phyloP scores from a whole-genome alignment of 441 rosid species.

The Adansonia grandidieri region DNA sequence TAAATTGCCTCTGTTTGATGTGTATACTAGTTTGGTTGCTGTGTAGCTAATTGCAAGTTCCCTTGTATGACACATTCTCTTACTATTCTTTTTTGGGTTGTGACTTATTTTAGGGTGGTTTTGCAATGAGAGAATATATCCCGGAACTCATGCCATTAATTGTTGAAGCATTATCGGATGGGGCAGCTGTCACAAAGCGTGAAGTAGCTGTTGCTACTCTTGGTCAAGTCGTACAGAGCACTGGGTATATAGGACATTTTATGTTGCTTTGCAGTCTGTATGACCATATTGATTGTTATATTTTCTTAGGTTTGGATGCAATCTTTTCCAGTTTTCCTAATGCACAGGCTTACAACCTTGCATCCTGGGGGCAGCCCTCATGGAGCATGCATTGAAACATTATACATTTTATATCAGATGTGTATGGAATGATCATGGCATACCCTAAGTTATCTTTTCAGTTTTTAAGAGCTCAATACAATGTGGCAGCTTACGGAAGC shows the following conservation, averaged over 20 bases:
- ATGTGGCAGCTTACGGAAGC: conserved; percentile 1
- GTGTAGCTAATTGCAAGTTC: background rate
- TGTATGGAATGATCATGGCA: background rate
- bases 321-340: conserved; percentile 15
- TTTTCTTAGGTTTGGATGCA: background rate
- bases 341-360: background rate
- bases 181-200: conserved; percentile 94
- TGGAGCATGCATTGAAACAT: conserved; percentile 14
- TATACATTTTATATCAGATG: background rate
- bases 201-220: conserved; percentile 99
- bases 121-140: conserved; percentile 91
- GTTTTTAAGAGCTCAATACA: conserved; percentile 5
- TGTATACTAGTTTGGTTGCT: conserved; percentile 8
- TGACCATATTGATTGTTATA: conserved; percentile 1
- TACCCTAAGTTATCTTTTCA: conserved; percentile 9
- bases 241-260: conserved; percentile 70
- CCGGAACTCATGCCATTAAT: conserved; percentile 97
- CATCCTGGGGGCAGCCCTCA: background rate
- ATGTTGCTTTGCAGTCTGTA: conserved; percentile 13
- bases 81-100: conserved; percentile 27
- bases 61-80: conserved; percentile 22
- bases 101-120: conserved; percentile 82
- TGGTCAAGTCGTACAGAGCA: conserved; percentile 99
- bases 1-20: conserved; percentile 1
- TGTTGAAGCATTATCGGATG: conserved; percentile 99